phyloP scores from a whole-genome alignment of 371 early-diverging fungal genomes.

The Massospora cicadina region DNA sequence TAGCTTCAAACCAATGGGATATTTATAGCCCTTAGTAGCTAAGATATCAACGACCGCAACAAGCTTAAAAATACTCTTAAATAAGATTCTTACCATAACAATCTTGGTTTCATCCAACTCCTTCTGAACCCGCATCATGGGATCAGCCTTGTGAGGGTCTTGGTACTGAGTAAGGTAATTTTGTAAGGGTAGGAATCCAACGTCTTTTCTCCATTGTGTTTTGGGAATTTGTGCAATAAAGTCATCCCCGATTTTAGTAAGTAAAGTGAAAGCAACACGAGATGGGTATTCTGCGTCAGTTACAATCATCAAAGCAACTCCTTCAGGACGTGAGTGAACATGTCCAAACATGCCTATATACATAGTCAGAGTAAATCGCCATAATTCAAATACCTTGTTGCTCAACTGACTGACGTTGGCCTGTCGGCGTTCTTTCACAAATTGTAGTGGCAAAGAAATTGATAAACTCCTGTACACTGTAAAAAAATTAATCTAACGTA shows the following conservation, averaged over 20 bases:
- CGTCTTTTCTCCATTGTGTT: constrained; percentile 27
- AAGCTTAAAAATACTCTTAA: too few relatives aligned
- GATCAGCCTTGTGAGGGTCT: constrained; percentile 87
- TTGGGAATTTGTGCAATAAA: constrained; percentile 48
- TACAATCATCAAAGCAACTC: constrained; percentile 58
- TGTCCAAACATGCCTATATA: constrained; percentile 63
- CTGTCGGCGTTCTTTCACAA: constrained; percentile 67
- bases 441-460: constrained; percentile 69
- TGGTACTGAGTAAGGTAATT: constrained; percentile 64
- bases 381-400: constrained; percentile 61
- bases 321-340: constrained; percentile 53
- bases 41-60: background rate
- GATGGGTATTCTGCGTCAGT: constrained; percentile 86
- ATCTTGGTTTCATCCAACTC: constrained; percentile 97
- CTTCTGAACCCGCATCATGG: constrained; percentile 85
- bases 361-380: too few relatives aligned
- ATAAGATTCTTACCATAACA: constrained; percentile 62
- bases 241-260: constrained; percentile 77
- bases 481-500: constrained; percentile 5
- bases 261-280: constrained; percentile 72
- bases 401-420: constrained; percentile 71
- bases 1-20: background rate
- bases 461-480: constrained; percentile 78
- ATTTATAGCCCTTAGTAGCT: background rate
- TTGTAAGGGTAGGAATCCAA: constrained; percentile 50